Conservation (phyloP, 345 rosid species). For the Dovyalis caffra region DNA sequence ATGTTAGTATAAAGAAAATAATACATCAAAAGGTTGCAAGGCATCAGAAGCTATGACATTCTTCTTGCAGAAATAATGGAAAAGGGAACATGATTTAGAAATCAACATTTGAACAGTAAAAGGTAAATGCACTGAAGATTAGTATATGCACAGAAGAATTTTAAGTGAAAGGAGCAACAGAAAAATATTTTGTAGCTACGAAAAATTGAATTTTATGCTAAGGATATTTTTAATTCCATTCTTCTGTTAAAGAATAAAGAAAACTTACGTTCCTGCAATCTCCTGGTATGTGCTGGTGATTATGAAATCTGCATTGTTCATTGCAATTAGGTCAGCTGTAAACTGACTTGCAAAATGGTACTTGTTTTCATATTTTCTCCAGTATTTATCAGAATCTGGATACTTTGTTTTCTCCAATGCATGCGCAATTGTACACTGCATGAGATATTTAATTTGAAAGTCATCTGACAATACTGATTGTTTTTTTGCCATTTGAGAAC, state of each 20-base stretch:
- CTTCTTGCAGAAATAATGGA: no score
- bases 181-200: neutral
- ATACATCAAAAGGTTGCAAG: no score
- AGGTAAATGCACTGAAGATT: no score
- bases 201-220: neutral
- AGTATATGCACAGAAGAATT: no score
- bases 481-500: neutral
- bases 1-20: no score
- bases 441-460: slow-evolving; percentile 1
- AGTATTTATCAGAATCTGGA: slow-evolving; percentile 56
- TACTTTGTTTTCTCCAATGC: slow-evolving; percentile 62
- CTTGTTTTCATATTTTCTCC: slow-evolving; percentile 50
- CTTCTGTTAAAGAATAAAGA: no score
- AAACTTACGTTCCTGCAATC: slow-evolving; percentile 45
- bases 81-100: no score
- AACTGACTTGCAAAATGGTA: slow-evolving; percentile 58
- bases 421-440: slow-evolving; percentile 56
- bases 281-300: slow-evolving; percentile 58
- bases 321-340: slow-evolving; percentile 55
- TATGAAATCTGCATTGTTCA: slow-evolving; percentile 59
- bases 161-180: neutral
- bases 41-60: no score
- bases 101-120: no score
- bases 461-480: neutral
- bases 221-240: neutral